Percentiles rank a stretch among this genome's conserved stretches.
Evolutionary conservation across 1,284 basidiomycete genomes (phyloP).

Genomic region (Austropuccinia psidii): DNA sequence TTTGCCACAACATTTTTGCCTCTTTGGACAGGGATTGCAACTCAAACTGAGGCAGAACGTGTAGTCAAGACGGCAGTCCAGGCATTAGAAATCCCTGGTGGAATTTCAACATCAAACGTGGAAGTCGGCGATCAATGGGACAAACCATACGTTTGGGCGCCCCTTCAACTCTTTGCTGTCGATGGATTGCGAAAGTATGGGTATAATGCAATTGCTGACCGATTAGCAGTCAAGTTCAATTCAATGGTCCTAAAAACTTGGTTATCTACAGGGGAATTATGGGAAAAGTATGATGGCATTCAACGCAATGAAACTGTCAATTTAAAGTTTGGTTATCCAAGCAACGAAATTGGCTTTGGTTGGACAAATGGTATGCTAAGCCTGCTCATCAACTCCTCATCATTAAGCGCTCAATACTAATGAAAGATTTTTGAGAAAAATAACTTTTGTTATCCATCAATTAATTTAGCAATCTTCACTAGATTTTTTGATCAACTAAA

Average conservation of each 20-base stretch:
- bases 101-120: not conserved
- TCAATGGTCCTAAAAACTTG: conserved; percentile 33
- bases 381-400: not conserved
- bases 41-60: not conserved
- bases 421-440: not conserved
- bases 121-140: conserved; percentile 31
- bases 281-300: conserved; percentile 28
- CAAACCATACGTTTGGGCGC: conserved; percentile 27
- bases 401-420: not conserved
- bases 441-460: not conserved
- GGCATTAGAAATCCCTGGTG: not conserved
- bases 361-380: conserved; percentile 28
- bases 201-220: not conserved
- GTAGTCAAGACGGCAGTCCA: not conserved
- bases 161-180: conserved; percentile 26
- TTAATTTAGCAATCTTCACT: conserved; percentile 4
- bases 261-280: not conserved
- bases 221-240: conserved; percentile 18
- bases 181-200: conserved; percentile 20
- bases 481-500: conserved; percentile 20
- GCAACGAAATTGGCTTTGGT: conserved; percentile 28
- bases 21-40: conserved; percentile 19
- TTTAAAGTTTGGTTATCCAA: conserved; percentile 31
- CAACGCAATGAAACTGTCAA: conserved; percentile 12
- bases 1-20: conserved; percentile 25